Base-by-base conservation (phyloP, 1,284 basidiomycete genomes). In the Sanghuangporus sanghuang region DNA sequence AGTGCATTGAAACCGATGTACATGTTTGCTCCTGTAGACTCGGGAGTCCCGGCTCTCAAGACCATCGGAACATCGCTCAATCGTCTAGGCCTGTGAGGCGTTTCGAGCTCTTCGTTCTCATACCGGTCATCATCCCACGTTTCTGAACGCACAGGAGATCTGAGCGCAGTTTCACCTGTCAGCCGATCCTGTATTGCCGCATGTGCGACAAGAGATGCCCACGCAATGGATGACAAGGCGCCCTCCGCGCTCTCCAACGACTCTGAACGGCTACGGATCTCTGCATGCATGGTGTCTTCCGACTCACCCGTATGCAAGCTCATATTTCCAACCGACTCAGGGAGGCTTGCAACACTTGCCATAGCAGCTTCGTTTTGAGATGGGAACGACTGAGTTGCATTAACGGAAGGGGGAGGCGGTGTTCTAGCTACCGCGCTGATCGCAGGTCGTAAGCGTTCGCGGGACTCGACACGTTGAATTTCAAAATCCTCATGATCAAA, bases 351-450 rank as follows among this genome's bases (percentile, higher is more conserved):
- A 6, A 42, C 49, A 23, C 62, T 63, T 8, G 46, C 46, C 42
- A 59, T 52, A 38, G 39, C 63, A 18, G 16, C 36, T 21, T 9
- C 57, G 39, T 57, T 40, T 16, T n/a, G 38, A 6, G 14, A 18
- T 44, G 14, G 48, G 39, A 62, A 39, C 27, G 6, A 49, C n/a
- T 42, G 7, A n/a, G 32, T 27, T 16, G 23, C 12, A 21, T 18
- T 46, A 38, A 21, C n/a, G 11, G 46, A 16, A n/a, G 61, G 27
- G 8, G 36, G 21, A 46, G 16, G n/a, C 14, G 65, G 27, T 4
- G 44, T n/a, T 12, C 52, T 52, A 8, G 65, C 65, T n/a, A 66
- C 65, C 8, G 65, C 65, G 46, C 65, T 66, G 16, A 66, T 57
- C 38, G 65, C 61, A 39, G 65, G 65, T 18, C 62, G 57, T 36